Base-by-base conservation (phyloP, 2,329 filamentous ascomycete genomes). In the Scedosporium minutisporum region DNA sequence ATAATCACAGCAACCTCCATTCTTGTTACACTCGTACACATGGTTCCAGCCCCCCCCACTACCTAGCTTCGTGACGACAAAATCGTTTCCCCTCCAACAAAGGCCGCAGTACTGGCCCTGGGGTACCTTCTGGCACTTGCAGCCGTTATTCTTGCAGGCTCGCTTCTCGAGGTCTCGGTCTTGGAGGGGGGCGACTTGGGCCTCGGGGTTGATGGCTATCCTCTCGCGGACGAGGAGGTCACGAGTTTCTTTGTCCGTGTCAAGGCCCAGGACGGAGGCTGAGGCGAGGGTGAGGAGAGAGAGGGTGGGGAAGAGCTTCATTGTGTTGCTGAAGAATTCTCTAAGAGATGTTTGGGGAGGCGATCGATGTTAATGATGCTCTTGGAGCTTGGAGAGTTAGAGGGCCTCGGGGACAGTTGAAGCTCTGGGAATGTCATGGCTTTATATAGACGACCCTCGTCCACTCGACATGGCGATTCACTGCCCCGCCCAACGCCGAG, bases 1-100 rank as follows among this genome's bases (percentile, higher is more conserved):
- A 46, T 68, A 68, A 42, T 63, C 57, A 58, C 67, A 68, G 64
- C 67, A 68, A 27, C 62, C 62, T 18, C 67, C 66, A 21, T 38
- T 62, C 53, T 60, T 60, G 27, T 64, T 62, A 63, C 67, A 68
- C 63, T 67, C 65, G 44, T 64, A 68, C 38, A 67, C 65, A 62
- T 68, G 62, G 61, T 60, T 65, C 57, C 25, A 27, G 7, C 16
- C 53, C 27, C 60, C 59, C 14, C 59, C 60, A 16, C 18, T 57
- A 1, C 60, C 60, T 4, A 62, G 48, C 16, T 23, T 42, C 25
- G 38, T 18, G 12, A 61, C 53, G 25, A 57, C 27, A 10, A 25
- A 63, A n/a, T 55, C 51, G 14, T 55, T 55, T 23, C 23, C 46
- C 33, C 21, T 25, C 33, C 57, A 14, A 23, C 58, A 42, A n/a